phyloP scores from a whole-genome alignment of 1,284 basidiomycete species.

The Ceratobasidium sp. region DNA sequence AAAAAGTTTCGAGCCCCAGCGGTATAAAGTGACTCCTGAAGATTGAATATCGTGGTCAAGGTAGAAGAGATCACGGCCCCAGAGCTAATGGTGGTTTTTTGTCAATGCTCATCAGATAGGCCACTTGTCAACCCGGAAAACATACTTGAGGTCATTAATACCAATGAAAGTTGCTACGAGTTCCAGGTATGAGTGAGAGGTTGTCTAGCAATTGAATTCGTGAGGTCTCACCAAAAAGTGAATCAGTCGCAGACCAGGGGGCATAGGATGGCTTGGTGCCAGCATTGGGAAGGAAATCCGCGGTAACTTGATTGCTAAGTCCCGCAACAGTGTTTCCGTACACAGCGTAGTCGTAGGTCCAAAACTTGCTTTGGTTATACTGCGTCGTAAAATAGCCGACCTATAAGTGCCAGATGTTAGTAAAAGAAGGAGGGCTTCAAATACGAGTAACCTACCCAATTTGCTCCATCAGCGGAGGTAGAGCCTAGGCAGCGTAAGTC shows the following conservation, averaged over 20 bases:
- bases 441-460: not conserved
- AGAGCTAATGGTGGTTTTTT: conserved; percentile 21
- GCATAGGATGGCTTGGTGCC: not conserved
- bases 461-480: not conserved
- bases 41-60: conserved; percentile 59
- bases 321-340: not conserved
- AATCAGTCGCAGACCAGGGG: not conserved
- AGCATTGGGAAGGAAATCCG: not conserved
- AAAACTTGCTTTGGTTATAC: conserved; percentile 22
- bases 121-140: conserved; percentile 28
- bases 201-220: not conserved
- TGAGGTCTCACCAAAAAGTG: conserved; percentile 1
- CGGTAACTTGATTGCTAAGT: not conserved
- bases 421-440: too few species aligned
- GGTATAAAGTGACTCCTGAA: conserved; percentile 64
- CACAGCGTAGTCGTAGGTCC: conserved; percentile 4
- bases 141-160: conserved; percentile 73
- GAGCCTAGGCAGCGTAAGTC: conserved; percentile 1
- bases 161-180: conserved; percentile 71
- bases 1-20: conserved; percentile 72
- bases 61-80: conserved; percentile 34
- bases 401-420: not conserved
- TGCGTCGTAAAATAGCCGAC: conserved; percentile 14
- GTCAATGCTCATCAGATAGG: not conserved
- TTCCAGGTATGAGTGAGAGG: not conserved